Percentiles rank a stretch among this genome's conserved stretches.
Conservation (phyloP, 495 filamentous ascomycete genomes). For the Penicillium soppii region DNA sequence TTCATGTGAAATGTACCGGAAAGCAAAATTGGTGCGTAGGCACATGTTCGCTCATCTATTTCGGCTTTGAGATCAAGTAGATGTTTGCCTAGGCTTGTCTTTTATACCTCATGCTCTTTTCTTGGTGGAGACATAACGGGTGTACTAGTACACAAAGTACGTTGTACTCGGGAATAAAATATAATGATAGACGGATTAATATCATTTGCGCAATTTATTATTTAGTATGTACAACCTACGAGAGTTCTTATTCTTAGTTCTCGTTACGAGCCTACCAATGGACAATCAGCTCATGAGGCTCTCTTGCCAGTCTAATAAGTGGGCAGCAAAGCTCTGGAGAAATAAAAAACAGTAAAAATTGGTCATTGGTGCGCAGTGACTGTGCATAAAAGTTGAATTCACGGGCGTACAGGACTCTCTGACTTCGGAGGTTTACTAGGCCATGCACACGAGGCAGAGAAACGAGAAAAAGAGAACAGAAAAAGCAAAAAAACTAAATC, state of each 20-base stretch:
- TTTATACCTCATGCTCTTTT: not conserved
- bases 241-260: too few relatives aligned
- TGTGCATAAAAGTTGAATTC: constrained; percentile 9
- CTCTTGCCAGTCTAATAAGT: too few relatives aligned
- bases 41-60: not conserved
- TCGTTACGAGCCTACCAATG: too few relatives aligned
- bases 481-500: not conserved
- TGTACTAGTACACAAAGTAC: too few relatives aligned
- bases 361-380: constrained; percentile 4
- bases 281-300: constrained; percentile 21
- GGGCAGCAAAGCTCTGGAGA: too few relatives aligned
- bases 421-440: constrained; percentile 4
- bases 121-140: not conserved
- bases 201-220: too few relatives aligned
- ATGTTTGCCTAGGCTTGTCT: not conserved
- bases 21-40: constrained; percentile 1
- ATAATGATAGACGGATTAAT: too few relatives aligned
- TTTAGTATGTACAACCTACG: too few relatives aligned
- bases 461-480: not conserved
- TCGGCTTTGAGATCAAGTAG: not conserved
- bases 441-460: not conserved
- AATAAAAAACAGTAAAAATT: not conserved
- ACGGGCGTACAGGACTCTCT: not conserved
- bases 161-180: too few relatives aligned
- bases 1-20: constrained; percentile 8